Conservation (phyloP, 441 rosid genomes). For the Erodium trifolium region DNA sequence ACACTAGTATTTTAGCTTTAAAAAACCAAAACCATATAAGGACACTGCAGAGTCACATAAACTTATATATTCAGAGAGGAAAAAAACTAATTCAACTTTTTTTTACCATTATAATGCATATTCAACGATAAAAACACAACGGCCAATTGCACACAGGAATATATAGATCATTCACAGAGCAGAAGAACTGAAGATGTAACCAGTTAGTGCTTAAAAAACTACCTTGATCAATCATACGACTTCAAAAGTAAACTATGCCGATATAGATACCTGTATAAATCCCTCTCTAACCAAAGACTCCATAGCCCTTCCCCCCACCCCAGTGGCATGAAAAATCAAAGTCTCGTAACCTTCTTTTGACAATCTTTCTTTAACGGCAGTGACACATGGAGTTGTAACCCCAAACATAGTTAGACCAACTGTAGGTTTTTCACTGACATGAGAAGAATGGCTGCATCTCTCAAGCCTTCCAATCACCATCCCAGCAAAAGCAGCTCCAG, state of each 20-base stretch:
- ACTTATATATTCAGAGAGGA: background rate
- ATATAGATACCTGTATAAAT: conserved; percentile 51
- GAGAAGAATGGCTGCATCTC: conserved; percentile 15
- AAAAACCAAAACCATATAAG: background rate
- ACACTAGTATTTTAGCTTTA: background rate
- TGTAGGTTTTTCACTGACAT: conserved; percentile 28
- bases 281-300: conserved; percentile 75
- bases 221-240: background rate
- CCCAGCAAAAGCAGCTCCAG: conserved; percentile 83
- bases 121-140: background rate
- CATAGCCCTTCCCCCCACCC: conserved; percentile 91
- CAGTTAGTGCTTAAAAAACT: background rate
- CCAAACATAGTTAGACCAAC: conserved; percentile 94
- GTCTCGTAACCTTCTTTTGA: conserved; percentile 60
- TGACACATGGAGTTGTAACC: conserved; percentile 83
- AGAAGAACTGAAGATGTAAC: background rate
- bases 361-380: conserved; percentile 55
- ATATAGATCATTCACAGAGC: background rate
- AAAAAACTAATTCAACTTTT: background rate
- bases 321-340: conserved; percentile 88
- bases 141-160: background rate
- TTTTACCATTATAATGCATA: background rate
- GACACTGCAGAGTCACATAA: background rate
- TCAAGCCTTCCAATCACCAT: conserved; percentile 62
- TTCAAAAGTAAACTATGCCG: background rate